Evolutionary conservation across 2,329 filamentous ascomycete genomes (phyloP).

Genomic region (Drechslerella coelobrocha): DNA sequence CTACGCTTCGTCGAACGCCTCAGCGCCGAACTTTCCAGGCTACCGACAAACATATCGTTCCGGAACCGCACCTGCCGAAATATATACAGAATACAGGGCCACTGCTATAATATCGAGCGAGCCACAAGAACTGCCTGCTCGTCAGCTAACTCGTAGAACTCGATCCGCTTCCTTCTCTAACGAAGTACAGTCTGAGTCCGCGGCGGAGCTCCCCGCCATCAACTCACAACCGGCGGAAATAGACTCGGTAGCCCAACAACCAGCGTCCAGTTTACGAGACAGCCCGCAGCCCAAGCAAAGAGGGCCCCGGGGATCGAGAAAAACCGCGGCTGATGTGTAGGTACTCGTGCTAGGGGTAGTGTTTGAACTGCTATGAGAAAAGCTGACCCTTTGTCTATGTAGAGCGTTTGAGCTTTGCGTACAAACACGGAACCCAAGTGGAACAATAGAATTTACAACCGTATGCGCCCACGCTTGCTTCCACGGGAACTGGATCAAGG

Average conservation of each 20-base stretch:
- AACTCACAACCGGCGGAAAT: constrained; percentile 22
- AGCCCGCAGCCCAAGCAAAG: too few relatives aligned
- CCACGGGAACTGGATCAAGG: constrained; percentile 49
- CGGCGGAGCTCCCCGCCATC: constrained; percentile 3
- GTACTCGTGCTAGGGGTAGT: background rate
- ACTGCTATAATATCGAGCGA: constrained; percentile 10
- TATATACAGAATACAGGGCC: constrained; percentile 8
- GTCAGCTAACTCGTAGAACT: constrained; percentile 19
- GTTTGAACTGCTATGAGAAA: background rate
- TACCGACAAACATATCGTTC: background rate
- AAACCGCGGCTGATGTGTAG: constrained; percentile 40
- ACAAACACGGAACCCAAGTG: constrained; percentile 23
- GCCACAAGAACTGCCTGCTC: constrained; percentile 16
- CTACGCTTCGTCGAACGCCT: constrained; percentile 21
- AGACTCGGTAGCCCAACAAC: background rate
- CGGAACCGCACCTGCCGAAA: background rate
- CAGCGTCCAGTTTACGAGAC: too few relatives aligned
- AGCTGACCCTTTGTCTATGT: background rate
- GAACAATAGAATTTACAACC: constrained; percentile 32
- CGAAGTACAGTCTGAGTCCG: constrained; percentile 7
- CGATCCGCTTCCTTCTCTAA: constrained; percentile 23
- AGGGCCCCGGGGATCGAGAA: constrained; percentile 23
- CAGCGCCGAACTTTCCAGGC: constrained; percentile 23
- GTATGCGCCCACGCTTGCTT: constrained; percentile 35
- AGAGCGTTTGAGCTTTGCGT: constrained; percentile 44